phyloP scores from a whole-genome alignment of 2,329 filamentous ascomycete species.

The Apiospora kogelbergensis region DNA sequence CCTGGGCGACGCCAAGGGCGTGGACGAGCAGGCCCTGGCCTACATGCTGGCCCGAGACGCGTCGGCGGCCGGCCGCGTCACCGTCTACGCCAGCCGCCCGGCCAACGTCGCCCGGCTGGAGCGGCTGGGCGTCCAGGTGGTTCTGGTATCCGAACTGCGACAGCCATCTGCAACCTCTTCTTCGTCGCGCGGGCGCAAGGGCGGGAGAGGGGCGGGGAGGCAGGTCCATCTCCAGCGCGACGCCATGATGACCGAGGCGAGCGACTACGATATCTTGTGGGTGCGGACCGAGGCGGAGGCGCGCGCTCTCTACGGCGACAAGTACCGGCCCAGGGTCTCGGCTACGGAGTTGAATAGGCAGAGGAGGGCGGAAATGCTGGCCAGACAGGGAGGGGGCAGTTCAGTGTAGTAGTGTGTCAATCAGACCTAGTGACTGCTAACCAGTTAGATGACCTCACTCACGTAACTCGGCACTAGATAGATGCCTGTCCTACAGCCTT shows the following conservation, averaged over 20 bases:
- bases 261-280: background rate
- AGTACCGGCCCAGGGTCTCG: background rate
- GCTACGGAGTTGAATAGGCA: background rate
- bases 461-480: no score
- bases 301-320: background rate
- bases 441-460: no score
- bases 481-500: no score
- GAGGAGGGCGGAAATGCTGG: background rate
- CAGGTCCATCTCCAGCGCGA: background rate
- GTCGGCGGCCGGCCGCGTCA: background rate
- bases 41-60: background rate
- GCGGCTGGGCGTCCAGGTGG: background rate
- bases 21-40: background rate
- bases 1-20: background rate
- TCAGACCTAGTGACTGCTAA: no score
- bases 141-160: background rate
- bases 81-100: background rate
- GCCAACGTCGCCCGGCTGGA: background rate
- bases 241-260: background rate
- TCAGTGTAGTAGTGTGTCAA: no score
- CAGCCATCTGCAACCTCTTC: background rate
- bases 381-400: background rate
- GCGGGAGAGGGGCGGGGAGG: background rate
- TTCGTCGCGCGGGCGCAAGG: background rate
- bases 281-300: background rate